Evolutionary conservation across 805 yeast species (phyloP), one percentile per base, ranked within the genome.

Genomic region (Ogataea pignaliae): DNA sequence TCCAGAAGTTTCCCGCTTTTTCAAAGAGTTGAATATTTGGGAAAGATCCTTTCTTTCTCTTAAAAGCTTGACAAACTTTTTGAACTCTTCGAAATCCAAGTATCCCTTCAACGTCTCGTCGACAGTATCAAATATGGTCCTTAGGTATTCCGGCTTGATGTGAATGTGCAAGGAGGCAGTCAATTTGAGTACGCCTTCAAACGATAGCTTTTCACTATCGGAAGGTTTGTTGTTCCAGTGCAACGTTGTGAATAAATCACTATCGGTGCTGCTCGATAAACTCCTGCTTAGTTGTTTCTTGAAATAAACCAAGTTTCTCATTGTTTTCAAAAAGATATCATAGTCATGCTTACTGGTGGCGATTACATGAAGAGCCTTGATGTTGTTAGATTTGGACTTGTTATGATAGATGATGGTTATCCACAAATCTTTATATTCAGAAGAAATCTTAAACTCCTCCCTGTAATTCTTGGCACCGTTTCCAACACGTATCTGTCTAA

Each of bases 381-480:
- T 68, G 58, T 84, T 86, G 41, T 76, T 70, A 2, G 75, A 71
- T 43, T 75, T 79, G 6, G 76, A 70, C 7, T 74, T 71, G 49
- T 78, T 75, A 44, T 72, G 76, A 58, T 88, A 91, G 11, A 88
- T 78, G 29, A 91, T 76, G 0, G 96, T 83, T 1, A 88, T 73
- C 99, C 99, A 91, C 9, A 77, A 64, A 11, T 71, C 68, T 36
- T 80, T 79, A 42, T 74, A 76, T 40, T 83, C 88, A 31, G 78
- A 68, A 1, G 89, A 76, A 1, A 88, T 75, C 32, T 84, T 81
- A 52, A 87, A 78, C 61, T 89, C 96, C 57, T 90, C 96, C 47
- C 96, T 68, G 59, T 89, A 91, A 52, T 88, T 87, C 31, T 76
- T 74, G 1, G 97, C 97, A 54, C 85, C 87, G 16, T 73, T 75